Percentiles rank a stretch among this genome's conserved stretches.
Evolutionary conservation across 257 asterid species (phyloP).

Genomic region (Petrea volubilis): DNA sequence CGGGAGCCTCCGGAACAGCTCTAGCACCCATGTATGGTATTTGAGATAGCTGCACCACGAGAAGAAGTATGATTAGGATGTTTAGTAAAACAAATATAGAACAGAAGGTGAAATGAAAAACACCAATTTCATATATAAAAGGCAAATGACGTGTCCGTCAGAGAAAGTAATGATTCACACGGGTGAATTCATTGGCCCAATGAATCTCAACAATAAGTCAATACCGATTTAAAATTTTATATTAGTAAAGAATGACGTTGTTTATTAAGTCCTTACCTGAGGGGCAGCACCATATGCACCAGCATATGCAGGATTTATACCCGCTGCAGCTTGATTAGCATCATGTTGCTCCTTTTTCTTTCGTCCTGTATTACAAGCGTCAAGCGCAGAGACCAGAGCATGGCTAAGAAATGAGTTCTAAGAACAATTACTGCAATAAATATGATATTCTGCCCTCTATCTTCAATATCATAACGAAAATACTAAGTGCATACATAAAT

Average conservation of each 20-base stretch:
- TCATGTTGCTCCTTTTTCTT: conserved; percentile 92
- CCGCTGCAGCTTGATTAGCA: conserved; percentile 69
- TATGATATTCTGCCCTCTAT: neutral
- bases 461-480: neutral
- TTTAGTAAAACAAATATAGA: neutral
- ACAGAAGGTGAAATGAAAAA: neutral
- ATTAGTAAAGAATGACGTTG: neutral
- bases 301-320: conserved; percentile 60
- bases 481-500: neutral
- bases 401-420: neutral
- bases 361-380: conserved; percentile 57
- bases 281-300: conserved; percentile 85
- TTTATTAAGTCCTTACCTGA: conserved; percentile 63
- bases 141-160: neutral
- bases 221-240: conserved; percentile 8
- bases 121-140: neutral
- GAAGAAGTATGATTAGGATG: conserved; percentile 4
- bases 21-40: conserved; percentile 70
- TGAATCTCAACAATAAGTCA: neutral
- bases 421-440: neutral
- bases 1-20: conserved; percentile 83
- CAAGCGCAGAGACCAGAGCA: neutral
- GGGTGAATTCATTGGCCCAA: neutral
- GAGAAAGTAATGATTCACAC: neutral
- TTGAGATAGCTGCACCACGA: conserved; percentile 70